Conservation (phyloP, 2,329 filamentous ascomycete genomes). For the Neopestalotiopsis sp. region DNA sequence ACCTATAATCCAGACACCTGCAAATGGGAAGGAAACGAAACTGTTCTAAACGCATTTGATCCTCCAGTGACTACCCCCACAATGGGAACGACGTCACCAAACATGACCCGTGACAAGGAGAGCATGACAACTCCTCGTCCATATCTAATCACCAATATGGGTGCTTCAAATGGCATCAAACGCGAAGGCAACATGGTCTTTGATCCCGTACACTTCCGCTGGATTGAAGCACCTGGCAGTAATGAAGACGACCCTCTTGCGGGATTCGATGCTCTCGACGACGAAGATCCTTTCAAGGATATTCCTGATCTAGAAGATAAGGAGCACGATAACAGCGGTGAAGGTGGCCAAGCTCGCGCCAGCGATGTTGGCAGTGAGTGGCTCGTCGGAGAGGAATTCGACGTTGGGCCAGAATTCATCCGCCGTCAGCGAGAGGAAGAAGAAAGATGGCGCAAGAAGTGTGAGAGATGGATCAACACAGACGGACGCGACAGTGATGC, state of each 20-base stretch:
- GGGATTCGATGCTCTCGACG: conserved; percentile 73
- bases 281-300: conserved; percentile 91
- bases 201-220: conserved; percentile 96
- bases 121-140: conserved; percentile 66
- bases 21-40: conserved; percentile 97
- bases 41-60: conserved; percentile 80
- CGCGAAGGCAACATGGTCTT: conserved; percentile 99
- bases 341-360: conserved; percentile 53
- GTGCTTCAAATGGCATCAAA: conserved; percentile 82
- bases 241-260: conserved; percentile 63
- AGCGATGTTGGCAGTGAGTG: conserved; percentile 76
- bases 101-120: conserved; percentile 59
- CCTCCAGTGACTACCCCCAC: conserved; percentile 60
- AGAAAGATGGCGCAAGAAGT: conserved; percentile 86
- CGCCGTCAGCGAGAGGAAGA: conserved; percentile 89
- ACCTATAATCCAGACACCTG: conserved; percentile 87
- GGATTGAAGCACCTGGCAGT: conserved; percentile 73
- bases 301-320: conserved; percentile 89
- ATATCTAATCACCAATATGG: conserved; percentile 91
- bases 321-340: conserved; percentile 50
- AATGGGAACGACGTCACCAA: conserved; percentile 47
- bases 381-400: conserved; percentile 94
- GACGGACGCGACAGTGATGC: conserved; percentile 60
- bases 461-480: conserved; percentile 79
- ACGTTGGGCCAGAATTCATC: conserved; percentile 94